Conservation (phyloP, 306 rosid genomes). For the Hippophae rhamnoides region DNA sequence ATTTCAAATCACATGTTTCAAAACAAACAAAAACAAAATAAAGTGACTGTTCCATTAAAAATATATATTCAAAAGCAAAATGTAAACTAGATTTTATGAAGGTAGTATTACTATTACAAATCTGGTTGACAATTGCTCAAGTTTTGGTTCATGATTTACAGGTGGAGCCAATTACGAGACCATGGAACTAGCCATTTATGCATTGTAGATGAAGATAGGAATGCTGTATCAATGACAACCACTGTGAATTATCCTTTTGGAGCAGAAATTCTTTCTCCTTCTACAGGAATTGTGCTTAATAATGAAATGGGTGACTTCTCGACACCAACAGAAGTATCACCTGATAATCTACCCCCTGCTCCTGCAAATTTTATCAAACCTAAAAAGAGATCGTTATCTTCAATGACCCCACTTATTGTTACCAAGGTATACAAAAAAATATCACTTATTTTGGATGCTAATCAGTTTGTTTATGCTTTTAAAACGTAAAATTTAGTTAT, state of each 20-base stretch:
- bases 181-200: constrained; percentile 93
- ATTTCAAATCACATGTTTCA: no score
- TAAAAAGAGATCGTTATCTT: constrained; percentile 75
- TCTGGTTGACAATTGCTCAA: not conserved
- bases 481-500: no score
- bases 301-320: constrained; percentile 91
- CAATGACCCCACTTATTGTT: constrained; percentile 76
- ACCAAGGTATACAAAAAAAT: constrained; percentile 42
- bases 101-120: no score
- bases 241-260: constrained; percentile 60
- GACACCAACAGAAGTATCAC: constrained; percentile 44
- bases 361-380: constrained; percentile 77
- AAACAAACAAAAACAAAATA: not conserved
- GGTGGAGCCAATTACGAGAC: constrained; percentile 94
- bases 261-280: constrained; percentile 62
- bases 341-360: constrained; percentile 68
- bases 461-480: not conserved
- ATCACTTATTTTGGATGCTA: not conserved
- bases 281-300: constrained; percentile 81
- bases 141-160: constrained; percentile 21
- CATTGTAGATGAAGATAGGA: constrained; percentile 77
- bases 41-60: not conserved
- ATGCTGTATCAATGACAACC: constrained; percentile 78
- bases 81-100: no score
- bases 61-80: no score